Evolutionary conservation across 2,329 filamentous ascomycete genomes (phyloP).

Genomic region (Periglandula ipomoeae): DNA sequence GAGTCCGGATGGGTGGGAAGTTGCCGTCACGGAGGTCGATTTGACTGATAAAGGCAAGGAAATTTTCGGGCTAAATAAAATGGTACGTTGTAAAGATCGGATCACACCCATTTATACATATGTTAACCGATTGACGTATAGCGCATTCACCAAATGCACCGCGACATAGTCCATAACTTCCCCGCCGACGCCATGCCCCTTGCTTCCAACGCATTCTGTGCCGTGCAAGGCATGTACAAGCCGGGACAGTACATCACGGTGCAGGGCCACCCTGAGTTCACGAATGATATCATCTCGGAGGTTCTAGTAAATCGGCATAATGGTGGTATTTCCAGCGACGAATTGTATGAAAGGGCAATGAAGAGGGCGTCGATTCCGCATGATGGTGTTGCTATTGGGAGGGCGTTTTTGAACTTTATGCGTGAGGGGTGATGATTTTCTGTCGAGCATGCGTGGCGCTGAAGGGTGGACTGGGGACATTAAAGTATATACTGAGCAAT

Average conservation of each 20-base stretch:
- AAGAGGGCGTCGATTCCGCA: constrained; percentile 17
- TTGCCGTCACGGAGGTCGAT: constrained; percentile 31
- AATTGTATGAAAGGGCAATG: constrained; percentile 18
- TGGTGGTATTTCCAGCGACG: constrained; percentile 42
- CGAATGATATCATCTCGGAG: constrained; percentile 28
- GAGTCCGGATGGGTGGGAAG: constrained; percentile 34
- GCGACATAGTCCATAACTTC: constrained; percentile 31
- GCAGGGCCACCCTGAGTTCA: constrained; percentile 41
- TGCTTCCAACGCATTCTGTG: constrained; percentile 30
- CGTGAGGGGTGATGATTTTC: constrained; percentile 46
- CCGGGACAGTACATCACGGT: constrained; percentile 30
- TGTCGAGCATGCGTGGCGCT: too few species aligned
- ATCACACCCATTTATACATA: constrained; percentile 38
- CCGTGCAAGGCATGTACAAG: constrained; percentile 33
- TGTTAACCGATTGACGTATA: constrained; percentile 25
- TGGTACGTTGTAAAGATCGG: constrained; percentile 15
- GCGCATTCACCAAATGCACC: constrained; percentile 39
- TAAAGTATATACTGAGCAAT: background rate
- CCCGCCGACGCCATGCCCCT: constrained; percentile 31
- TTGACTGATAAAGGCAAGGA: constrained; percentile 30
- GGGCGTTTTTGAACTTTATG: constrained; percentile 69
- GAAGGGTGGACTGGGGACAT: too few species aligned
- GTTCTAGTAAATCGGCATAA: constrained; percentile 44
- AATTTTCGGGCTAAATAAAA: constrained; percentile 27
- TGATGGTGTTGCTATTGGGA: constrained; percentile 45